Evolutionary conservation across 1,139 yeast genomes (phyloP), one percentile per base, ranked within the genome.

Genomic region (Scheffersomyces cryptocercus): DNA sequence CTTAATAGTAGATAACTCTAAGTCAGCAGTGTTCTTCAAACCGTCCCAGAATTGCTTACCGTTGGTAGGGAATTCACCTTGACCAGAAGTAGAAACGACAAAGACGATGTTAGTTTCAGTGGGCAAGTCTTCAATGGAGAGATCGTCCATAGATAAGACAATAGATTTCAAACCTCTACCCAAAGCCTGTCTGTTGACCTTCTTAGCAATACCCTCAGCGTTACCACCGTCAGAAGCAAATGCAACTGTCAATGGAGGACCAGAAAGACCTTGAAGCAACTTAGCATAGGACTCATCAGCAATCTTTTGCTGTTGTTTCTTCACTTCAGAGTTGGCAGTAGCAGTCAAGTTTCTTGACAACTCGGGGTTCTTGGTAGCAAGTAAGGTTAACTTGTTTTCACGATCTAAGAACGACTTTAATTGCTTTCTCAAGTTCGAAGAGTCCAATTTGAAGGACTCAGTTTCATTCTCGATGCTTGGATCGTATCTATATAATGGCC

Each of bases 171-270:
- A 77, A 29, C 97, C 97, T 61, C 96, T 81, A 38, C 85, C 89
- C 53, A 84, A 70, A 13, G 96, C 97, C 61, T 96, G 88, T 58
- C 89, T 80, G 46, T 84, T 86, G 44, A 91, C 70, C 62, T 88
- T 84, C 65, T 85, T 88, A 33, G 97, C 95, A 26, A 90, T 73
- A 37, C 78, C 81, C 59, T 89, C 90, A 36, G 97, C 97, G 58
- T 84, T 87, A 45, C 98, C 97, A 64, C 97, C 97, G 65, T 91
- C 98, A 28, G 97, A 89, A 3, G 97, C 97, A 67, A 82, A 91
- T 35, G 93, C 87, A 50, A 91, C 79, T 6, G 96, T 87, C 51
- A 93, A 67, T 42, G 97, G 97, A 38, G 97, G 97, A 29, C 98
- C 98, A 32, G 91, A 83, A 50, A 91, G 75, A 28, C 96, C 96